These are phyloP conservation scores for Pichia sp. DNA, from an alignment of 1,139 yeast genomes.

Conservation along the genomic window DNA sequence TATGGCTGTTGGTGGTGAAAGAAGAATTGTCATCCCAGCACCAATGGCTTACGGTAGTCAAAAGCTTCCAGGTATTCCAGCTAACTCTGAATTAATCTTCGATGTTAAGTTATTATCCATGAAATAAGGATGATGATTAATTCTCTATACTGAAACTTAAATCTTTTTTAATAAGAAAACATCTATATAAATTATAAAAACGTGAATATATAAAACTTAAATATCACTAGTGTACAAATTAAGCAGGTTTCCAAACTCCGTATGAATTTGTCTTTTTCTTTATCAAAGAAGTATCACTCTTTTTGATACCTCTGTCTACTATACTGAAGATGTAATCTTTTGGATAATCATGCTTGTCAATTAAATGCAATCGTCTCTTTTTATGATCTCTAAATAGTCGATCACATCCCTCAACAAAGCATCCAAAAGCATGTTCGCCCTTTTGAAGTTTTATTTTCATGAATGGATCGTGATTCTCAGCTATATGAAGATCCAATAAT, in stretches of 20 bases:
- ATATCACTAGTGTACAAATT: neutral
- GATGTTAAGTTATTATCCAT: slow-evolving; percentile 92
- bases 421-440: slow-evolving; percentile 42
- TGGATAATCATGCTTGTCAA: slow-evolving; percentile 51
- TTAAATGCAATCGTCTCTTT: slow-evolving; percentile 46
- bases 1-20: slow-evolving; percentile 99
- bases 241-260: slow-evolving; percentile 22
- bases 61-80: slow-evolving; percentile 95
- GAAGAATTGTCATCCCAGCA: slow-evolving; percentile 95
- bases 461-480: slow-evolving; percentile 55
- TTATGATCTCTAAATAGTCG: slow-evolving; percentile 35
- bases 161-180: too few relatives aligned
- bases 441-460: slow-evolving; percentile 35
- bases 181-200: too few relatives aligned
- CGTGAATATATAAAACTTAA: neutral
- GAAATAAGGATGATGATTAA: slow-evolving; percentile 54
- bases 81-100: slow-evolving; percentile 93
- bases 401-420: slow-evolving; percentile 42
- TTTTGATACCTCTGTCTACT: slow-evolving; percentile 34
- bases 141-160: too few relatives aligned
- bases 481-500: slow-evolving; percentile 46
- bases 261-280: slow-evolving; percentile 18
- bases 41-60: slow-evolving; percentile 96
- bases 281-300: slow-evolving; percentile 27
- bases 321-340: slow-evolving; percentile 40